Percentiles rank a stretch among this genome's conserved stretches.
Evolutionary conservation across 345 rosid species (phyloP).

Genomic region (Kandelia obovata): DNA sequence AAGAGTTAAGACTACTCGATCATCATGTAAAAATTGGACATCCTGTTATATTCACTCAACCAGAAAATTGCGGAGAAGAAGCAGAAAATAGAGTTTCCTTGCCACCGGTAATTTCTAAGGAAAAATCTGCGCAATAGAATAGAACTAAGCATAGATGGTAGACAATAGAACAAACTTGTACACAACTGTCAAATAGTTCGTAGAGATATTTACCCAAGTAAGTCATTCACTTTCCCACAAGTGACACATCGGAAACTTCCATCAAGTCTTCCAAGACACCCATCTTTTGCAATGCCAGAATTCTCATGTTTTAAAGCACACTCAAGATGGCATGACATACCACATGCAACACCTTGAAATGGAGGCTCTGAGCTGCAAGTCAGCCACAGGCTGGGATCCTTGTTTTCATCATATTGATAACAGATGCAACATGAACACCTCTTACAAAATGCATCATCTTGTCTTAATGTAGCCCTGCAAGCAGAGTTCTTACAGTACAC

Average conservation of each 20-base stretch:
- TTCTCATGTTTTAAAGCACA: slow-evolving; percentile 70
- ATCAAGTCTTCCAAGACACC: slow-evolving; percentile 45
- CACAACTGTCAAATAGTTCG: neutral
- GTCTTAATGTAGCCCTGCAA: slow-evolving; percentile 66
- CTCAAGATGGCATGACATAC: slow-evolving; percentile 84
- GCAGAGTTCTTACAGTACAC: slow-evolving; percentile 78
- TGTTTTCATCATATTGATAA: slow-evolving; percentile 74
- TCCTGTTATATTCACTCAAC: too few species aligned
- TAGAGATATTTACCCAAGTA: slow-evolving; percentile 59
- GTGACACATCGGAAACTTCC: slow-evolving; percentile 69
- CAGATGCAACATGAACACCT: slow-evolving; percentile 94
- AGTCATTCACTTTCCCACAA: slow-evolving; percentile 77
- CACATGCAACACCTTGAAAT: slow-evolving; percentile 61
- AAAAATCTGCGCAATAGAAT: neutral
- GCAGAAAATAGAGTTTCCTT: too few species aligned
- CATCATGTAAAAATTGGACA: too few species aligned
- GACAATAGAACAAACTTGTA: neutral
- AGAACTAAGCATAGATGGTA: neutral
- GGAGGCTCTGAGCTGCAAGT: slow-evolving; percentile 71
- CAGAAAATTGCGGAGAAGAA: too few species aligned
- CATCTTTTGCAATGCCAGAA: slow-evolving; percentile 59
- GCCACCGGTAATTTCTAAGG: too few species aligned
- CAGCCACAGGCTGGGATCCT: slow-evolving; percentile 94
- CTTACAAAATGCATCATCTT: slow-evolving; percentile 64
- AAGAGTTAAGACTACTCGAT: too few species aligned